Base-by-base conservation (phyloP, 2,329 filamentous ascomycete species). In the Phialophora verrucosa region DNA sequence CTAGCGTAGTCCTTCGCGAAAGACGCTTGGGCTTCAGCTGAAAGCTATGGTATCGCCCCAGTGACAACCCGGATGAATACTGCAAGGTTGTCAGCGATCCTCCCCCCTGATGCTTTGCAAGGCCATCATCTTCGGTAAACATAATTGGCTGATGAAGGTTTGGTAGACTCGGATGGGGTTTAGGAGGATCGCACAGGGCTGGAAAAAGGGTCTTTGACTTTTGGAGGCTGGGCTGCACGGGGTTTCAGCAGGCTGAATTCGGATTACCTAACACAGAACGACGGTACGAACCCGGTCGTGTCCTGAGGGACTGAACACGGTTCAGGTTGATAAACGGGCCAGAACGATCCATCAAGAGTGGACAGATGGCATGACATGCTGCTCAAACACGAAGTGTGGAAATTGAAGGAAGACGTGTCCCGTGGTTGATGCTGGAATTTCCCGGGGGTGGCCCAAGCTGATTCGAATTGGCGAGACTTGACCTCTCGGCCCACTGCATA, bases 61-160 rank as follows among this genome's bases (percentile, higher is more conserved):
- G 23, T 29, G 31, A 17, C 47, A 61, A 29, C 49, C 4, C 29
- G 38, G 20, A 49, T 42, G 42, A 32, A 20, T 6, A 32, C 27
- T 27, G 58, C 58, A 60, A 38, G 58, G 47, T 42, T 60, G 49
- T 61, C 49, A 25, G 49, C 59, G 29, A 31, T 10, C 47, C 35
- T 25, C 2, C 44, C 29, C 58, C 47, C 49, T 51, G 25, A 35
- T 8, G 42, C 57, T 29, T 31, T 20, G 25, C 44, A 44, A 32
- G 3, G 57, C 38, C 57, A 59, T n/a, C 29, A 32, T 14, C 14
- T 50, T 14, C 14, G 29, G 29, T 20, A 29, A 35, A 20, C 32
- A 38, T 61, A 12, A 61, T 53, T 61, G 47, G 59, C 59, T 17
- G 27, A 27, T 35, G 17, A 20, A 35, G 12, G 12, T n/a, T 61